phyloP scores from a whole-genome alignment of 768 basidiomycete species.

The Chalciporus sphaerocephalus region DNA sequence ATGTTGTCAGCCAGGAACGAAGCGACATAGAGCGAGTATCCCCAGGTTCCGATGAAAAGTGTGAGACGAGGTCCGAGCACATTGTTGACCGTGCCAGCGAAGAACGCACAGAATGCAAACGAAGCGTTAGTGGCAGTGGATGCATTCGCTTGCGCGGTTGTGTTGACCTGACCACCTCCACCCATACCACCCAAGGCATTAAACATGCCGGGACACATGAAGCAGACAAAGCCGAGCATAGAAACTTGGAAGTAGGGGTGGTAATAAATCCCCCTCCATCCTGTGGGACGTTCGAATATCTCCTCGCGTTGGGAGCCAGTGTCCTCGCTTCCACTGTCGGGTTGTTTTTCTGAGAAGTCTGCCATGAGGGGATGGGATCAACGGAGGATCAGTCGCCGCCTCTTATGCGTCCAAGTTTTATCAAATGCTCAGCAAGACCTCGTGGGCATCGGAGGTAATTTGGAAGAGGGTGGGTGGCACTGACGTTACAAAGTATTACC shows the following conservation, averaged over 20 bases:
- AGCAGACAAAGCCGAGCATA: conserved; percentile 64
- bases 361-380: conserved; percentile 10
- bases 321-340: conserved; percentile 28
- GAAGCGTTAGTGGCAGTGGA: conserved; percentile 64
- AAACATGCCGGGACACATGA: conserved; percentile 66
- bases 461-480: no score
- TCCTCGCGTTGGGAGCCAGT: conserved; percentile 25
- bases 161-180: conserved; percentile 69
- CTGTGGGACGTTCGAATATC: conserved; percentile 45
- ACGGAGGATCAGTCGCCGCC: not conserved
- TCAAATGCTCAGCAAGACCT: not conserved
- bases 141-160: conserved; percentile 63
- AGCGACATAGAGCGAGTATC: conserved; percentile 74
- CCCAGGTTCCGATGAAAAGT: conserved; percentile 66
- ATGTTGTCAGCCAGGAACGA: conserved; percentile 70
- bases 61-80: conserved; percentile 72
- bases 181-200: conserved; percentile 79
- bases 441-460: conserved; percentile 13
- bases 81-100: conserved; percentile 77
- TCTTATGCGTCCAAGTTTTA: conserved; percentile 11
- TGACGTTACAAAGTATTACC: no score
- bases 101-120: conserved; percentile 60
- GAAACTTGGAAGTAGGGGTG: conserved; percentile 42
- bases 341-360: conserved; percentile 18
- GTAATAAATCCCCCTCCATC: conserved; percentile 54